Base-by-base conservation (phyloP, 345 rosid species). In the Hibiscus mutabilis region DNA sequence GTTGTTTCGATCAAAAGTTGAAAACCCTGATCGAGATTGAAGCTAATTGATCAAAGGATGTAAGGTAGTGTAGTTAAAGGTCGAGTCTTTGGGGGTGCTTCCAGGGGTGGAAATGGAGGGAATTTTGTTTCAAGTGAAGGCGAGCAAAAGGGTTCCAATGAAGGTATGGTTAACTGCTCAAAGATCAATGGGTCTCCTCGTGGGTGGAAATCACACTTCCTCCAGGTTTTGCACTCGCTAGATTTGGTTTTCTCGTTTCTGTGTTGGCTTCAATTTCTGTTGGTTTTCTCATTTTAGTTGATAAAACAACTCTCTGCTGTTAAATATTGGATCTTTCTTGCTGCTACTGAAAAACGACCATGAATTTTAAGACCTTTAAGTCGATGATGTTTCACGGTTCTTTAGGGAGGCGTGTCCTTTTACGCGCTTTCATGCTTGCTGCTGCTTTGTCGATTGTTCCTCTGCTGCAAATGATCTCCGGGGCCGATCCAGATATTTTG, bases 121-220 rank as follows among this genome's bases (percentile, higher is more conserved):
- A 74, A 56, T 2, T 61, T 77, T 81, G 89, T 77, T 78, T 35
- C 66, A 79, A 81, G 19, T 80, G 56, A 80, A 69, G 73, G 71
- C 75, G 14, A 79, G 78, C 37, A 70, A 70, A 44, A 85, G 83
- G 70, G 76, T 76, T 80, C 90, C 86, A n/a, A 83, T 79, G 75
- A 80, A 87, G 79, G 89, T 86, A 73, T 89, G 93, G 97, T 82
- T 88, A 82, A 80, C 84, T 1, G 76, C 82, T n/a, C 93, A 87
- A 89, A 85, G 74, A 74, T 83, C 91, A 58, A 85, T 73, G 84
- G 90, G 86, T 69, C 74, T 94, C 96, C 97, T 91, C 83, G 95
- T 94, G 97, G 98, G 97, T 91, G 97, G 97, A 70, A 94, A 94
- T 81, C 98, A 94, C 86, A 91, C 96, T 73, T 91, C 96, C 74